These are phyloP conservation scores for Picea sitchensis DNA, from an alignment of 75 land plant genomes.

Conservation along the genomic window DNA sequence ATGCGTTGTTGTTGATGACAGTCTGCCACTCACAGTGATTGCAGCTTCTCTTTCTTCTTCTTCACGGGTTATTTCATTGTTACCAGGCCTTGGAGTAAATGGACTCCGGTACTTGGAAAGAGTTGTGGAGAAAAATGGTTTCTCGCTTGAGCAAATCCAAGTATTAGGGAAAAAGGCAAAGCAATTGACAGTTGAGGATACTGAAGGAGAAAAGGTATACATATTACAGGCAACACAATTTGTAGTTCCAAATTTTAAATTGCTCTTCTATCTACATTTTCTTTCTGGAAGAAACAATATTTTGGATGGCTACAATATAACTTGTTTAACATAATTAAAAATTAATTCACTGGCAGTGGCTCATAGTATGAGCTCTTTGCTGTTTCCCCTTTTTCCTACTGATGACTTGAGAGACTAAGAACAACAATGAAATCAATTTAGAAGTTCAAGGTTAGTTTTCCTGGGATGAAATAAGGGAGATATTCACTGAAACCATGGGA, in stretches of 20 bases:
- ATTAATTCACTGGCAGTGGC: not conserved
- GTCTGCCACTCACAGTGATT: constrained; percentile 3
- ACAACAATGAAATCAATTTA: too few relatives aligned
- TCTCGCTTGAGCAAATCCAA: not conserved
- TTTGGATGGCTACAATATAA: not conserved
- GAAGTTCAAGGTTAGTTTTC: too few relatives aligned
- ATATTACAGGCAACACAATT: not conserved
- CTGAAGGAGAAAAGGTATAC: not conserved
- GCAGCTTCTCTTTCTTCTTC: constrained; percentile 3
- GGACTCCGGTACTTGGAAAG: constrained; percentile 1
- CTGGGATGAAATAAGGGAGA: too few relatives aligned
- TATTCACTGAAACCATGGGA: too few relatives aligned
- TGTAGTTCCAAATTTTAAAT: not conserved
- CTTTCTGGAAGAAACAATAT: not conserved
- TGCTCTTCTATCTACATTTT: too few relatives aligned
- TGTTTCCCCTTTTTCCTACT: too few relatives aligned
- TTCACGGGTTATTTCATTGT: not conserved
- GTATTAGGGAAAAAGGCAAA: constrained; percentile 6
- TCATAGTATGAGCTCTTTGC: not conserved
- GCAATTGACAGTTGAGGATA: not conserved
- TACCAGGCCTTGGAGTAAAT: constrained; percentile 4
- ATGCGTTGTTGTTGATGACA: constrained; percentile 2
- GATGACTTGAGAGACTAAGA: too few relatives aligned
- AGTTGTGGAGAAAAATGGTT: not conserved
- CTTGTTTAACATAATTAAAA: not conserved